Conservation (phyloP, 305 asterid species). For the Fraxinus angustifolia region DNA sequence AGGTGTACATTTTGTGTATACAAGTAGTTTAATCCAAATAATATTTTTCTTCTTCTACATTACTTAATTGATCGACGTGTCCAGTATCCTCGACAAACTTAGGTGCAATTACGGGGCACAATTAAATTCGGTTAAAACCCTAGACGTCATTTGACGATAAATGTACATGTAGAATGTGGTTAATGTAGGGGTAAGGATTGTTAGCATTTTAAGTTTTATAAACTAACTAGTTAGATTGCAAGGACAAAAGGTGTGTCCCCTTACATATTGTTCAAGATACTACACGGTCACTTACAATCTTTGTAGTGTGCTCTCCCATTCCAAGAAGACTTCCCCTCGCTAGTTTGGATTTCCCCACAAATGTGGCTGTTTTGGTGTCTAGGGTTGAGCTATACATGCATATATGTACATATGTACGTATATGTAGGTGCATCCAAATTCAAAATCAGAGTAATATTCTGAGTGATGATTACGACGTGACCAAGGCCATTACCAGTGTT, state of each 20-base stretch:
- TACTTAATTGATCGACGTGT: background rate
- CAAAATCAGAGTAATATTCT: background rate
- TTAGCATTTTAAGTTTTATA: background rate
- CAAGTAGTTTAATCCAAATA: background rate
- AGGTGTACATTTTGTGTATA: too few species aligned
- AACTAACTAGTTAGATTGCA: background rate
- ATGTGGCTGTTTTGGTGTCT: background rate
- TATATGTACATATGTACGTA: background rate
- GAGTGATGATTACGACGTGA: slow-evolving; percentile 27
- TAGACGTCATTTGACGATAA: background rate
- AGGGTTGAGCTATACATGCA: background rate
- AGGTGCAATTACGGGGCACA: background rate
- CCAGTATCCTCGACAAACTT: background rate
- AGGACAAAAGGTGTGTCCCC: background rate
- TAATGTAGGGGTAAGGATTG: background rate
- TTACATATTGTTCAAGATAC: background rate
- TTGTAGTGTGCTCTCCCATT: background rate
- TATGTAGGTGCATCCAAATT: background rate
- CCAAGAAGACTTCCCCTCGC: background rate
- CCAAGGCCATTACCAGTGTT: slow-evolving; percentile 7
- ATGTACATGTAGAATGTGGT: background rate
- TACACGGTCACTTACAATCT: background rate
- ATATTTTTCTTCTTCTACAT: background rate
- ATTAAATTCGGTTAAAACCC: background rate
- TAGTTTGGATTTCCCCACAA: background rate